These are phyloP conservation scores for Isatis tinctoria DNA, from an alignment of 345 rosid species.

Conservation along the genomic window DNA sequence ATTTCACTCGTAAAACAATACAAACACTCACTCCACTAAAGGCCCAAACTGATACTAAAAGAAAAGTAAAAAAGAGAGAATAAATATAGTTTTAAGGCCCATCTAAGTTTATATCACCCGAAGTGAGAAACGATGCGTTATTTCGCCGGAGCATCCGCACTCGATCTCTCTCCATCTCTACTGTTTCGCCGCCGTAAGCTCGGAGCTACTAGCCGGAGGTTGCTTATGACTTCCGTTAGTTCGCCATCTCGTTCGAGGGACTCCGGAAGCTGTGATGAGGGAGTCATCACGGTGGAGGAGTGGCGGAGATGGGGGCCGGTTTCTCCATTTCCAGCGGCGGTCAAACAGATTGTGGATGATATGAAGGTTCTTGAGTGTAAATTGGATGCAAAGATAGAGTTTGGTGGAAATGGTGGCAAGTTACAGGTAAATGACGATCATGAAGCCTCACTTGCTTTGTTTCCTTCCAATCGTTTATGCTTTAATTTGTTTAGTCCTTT, in stretches of 20 bases:
- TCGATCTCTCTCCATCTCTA: slow-evolving; percentile 33
- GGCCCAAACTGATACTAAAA: too few species aligned
- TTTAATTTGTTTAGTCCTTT: neutral
- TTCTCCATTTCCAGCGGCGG: slow-evolving; percentile 67
- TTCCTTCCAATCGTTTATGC: neutral
- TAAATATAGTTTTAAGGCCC: too few species aligned
- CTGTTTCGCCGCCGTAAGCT: slow-evolving; percentile 28
- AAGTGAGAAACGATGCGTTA: slow-evolving; percentile 17
- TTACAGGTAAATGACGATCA: slow-evolving; percentile 45
- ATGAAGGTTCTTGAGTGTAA: slow-evolving; percentile 64
- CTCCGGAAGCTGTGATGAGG: slow-evolving; percentile 25
- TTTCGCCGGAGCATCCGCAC: slow-evolving; percentile 18
- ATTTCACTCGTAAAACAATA: too few species aligned
- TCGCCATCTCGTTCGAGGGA: slow-evolving; percentile 39
- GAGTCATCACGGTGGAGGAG: slow-evolving; percentile 47
- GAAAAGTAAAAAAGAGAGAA: too few species aligned
- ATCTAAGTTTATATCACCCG: too few species aligned
- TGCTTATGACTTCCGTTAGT: slow-evolving; percentile 28
- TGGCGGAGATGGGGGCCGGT: slow-evolving; percentile 81
- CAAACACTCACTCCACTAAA: too few species aligned
- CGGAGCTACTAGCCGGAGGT: slow-evolving; percentile 16
- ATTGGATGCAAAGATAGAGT: slow-evolving; percentile 53
- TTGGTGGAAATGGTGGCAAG: slow-evolving; percentile 87
- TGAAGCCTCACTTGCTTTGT: neutral
- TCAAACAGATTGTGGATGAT: slow-evolving; percentile 57